Evolutionary conservation across 2,329 filamentous ascomycete genomes (phyloP), one percentile per base, ranked within the genome.

Genomic region (Penicillium decumbens): DNA sequence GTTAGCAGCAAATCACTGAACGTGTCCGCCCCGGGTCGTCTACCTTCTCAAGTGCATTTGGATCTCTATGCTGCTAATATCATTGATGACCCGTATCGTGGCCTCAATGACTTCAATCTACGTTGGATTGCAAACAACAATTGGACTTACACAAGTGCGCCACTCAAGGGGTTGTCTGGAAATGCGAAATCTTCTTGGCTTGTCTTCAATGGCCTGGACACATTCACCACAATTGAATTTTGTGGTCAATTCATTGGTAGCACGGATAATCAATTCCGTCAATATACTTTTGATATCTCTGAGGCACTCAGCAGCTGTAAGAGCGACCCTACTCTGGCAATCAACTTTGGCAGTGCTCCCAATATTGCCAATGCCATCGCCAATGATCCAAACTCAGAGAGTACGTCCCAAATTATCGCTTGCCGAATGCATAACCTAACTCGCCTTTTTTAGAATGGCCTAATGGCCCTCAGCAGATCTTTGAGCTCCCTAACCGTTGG

Each of bases 231-330:
- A 8, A 75, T 85, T 40, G 69, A 72, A 6, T 70, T 84, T 30
- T 84, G 81, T 54, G 76, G 73, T 0, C 63, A 78, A 20, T 67
- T 74, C 45, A 73, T 84, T 3, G 81, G 77, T 2, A 73, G 72
- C 6, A 82, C 81, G 0, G 74, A 83, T 58, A 84, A 84, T 52
- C 81, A 84, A 60, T 84, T 84, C 57, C 73, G 80, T 1, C 80
- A 84, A 58, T 84, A 81, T 63, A 75, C 73, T 35, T 83, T 83
- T 50, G 76, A 84, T 41, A 71, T 84, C 2, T 77, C 80, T 0
- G 58, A 70, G 4, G 65, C 75, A 6, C 51, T 83, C 6, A 56
- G 54, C 2, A 61, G 62, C 0, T 83, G 79, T 61, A 58, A 65
- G 2, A 55, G 51, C 4, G 46, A 58, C 3, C 70, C 75, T 1